Conservation (phyloP, 176 grass and related monocot genomes). For the Dactylis glomerata region DNA sequence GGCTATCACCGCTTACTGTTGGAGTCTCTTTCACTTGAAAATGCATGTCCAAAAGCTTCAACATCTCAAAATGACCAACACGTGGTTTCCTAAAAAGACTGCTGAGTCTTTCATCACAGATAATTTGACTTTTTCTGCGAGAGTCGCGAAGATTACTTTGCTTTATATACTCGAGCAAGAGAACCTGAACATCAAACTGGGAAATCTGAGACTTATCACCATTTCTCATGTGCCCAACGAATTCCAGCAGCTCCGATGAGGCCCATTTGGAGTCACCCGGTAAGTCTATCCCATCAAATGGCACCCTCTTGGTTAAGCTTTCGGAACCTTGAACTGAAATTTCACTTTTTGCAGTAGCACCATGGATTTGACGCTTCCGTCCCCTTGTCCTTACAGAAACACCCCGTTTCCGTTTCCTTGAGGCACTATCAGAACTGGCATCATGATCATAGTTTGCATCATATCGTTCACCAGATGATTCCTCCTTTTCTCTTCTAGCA, state of each 20-base stretch:
- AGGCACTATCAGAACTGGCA: conserved; percentile 68
- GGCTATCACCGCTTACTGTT: conserved; percentile 39
- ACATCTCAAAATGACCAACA: conserved; percentile 83
- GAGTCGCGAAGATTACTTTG: conserved; percentile 83
- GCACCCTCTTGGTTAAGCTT: conserved; percentile 41
- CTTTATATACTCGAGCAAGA: conserved; percentile 95
- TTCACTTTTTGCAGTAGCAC: conserved; percentile 39
- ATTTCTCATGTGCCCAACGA: conserved; percentile 80
- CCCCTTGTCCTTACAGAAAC: conserved; percentile 54
- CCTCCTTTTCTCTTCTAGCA: conserved; percentile 53
- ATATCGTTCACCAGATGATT: conserved; percentile 83
- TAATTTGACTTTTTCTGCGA: conserved; percentile 80
- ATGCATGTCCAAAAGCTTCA: conserved; percentile 88
- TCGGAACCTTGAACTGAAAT: conserved; percentile 25
- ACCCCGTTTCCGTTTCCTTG: conserved; percentile 39
- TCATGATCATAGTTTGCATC: conserved; percentile 63
- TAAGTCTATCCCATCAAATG: conserved; percentile 38
- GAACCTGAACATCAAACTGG: conserved; percentile 72
- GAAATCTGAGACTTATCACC: conserved; percentile 71
- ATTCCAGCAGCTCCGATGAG: conserved; percentile 76
- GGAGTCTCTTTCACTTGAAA: conserved; percentile 70
- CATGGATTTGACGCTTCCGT: conserved; percentile 47
- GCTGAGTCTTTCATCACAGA: conserved; percentile 77
- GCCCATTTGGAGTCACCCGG: conserved; percentile 63
- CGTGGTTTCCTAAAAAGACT: conserved; percentile 67